Percentiles rank a stretch among this genome's conserved stretches.
Evolutionary conservation across 352 stramenopile genomes (phyloP).

Genomic region (Pythium brassicae): DNA sequence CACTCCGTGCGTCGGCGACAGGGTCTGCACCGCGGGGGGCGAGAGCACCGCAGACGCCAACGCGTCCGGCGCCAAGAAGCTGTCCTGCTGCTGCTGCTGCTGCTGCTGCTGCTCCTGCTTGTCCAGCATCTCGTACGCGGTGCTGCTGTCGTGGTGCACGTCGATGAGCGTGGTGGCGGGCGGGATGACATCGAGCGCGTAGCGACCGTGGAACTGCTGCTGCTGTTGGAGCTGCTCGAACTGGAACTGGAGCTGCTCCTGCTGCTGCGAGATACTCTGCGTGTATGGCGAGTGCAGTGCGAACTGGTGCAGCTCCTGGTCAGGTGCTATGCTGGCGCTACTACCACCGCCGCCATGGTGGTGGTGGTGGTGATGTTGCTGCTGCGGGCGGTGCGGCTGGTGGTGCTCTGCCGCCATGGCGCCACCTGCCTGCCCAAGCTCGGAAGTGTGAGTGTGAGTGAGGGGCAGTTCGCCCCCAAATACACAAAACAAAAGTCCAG

Average conservation of each 20-base stretch:
- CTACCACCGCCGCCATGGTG: conserved; percentile 18
- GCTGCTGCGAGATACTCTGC: conserved; percentile 9
- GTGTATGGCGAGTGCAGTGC: conserved; percentile 24
- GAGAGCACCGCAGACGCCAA: background rate
- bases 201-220: conserved; percentile 13
- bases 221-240: conserved; percentile 19
- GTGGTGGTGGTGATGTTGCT: conserved; percentile 10
- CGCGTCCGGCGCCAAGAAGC: background rate
- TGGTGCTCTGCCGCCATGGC: conserved; percentile 14
- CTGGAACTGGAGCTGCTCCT: conserved; percentile 23
- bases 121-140: background rate
- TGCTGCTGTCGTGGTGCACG: conserved; percentile 9
- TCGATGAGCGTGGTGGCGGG: conserved; percentile 5
- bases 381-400: conserved; percentile 25
- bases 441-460: too few species aligned
- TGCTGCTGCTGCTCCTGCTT: background rate
- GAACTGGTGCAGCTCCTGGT: conserved; percentile 35
- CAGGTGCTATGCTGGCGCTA: conserved; percentile 28
- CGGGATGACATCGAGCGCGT: conserved; percentile 7
- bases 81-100: background rate
- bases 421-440: too few species aligned
- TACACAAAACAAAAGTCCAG: too few species aligned
- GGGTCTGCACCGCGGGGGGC: background rate
- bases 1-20: background rate
- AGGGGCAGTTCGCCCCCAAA: too few species aligned